Conservation (phyloP, 2,329 filamentous ascomycete species). For the Penicillium aurantiogriseum region DNA sequence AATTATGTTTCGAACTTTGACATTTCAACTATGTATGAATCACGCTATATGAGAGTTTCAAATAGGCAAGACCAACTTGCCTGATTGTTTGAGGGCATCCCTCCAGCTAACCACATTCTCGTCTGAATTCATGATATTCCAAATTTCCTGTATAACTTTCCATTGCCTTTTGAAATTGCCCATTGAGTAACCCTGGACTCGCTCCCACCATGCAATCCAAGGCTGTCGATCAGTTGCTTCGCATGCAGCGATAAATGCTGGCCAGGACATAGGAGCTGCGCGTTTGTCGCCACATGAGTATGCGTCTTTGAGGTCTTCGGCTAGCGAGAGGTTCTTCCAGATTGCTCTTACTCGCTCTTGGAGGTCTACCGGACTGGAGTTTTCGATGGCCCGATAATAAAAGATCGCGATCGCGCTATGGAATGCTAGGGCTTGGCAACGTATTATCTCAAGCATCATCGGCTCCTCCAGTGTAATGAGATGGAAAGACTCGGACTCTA, state of each 20-base stretch:
- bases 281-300: slow-evolving; percentile 12
- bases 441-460: slow-evolving; percentile 12
- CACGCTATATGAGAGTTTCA: slow-evolving; percentile 7
- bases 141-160: slow-evolving; percentile 20
- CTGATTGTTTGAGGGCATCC: slow-evolving; percentile 16
- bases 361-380: slow-evolving; percentile 2
- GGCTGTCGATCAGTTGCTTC: slow-evolving; percentile 16
- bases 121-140: slow-evolving; percentile 18
- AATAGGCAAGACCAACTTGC: slow-evolving; percentile 18
- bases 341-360: slow-evolving; percentile 6
- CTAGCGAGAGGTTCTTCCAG: slow-evolving; percentile 13
- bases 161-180: slow-evolving; percentile 23
- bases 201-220: slow-evolving; percentile 23
- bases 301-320: slow-evolving; percentile 19
- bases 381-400: slow-evolving; percentile 17
- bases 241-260: slow-evolving; percentile 24
- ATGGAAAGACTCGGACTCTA: slow-evolving; percentile 7
- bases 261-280: slow-evolving; percentile 25
- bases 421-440: slow-evolving; percentile 18
- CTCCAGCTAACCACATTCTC: slow-evolving; percentile 16
- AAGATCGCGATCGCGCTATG: slow-evolving; percentile 16
- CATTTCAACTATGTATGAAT: background rate
- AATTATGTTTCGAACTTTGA: background rate
- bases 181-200: slow-evolving; percentile 19
- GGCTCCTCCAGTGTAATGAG: background rate